A percentile compares a stretch with the other conserved stretches of the same genome.
Conservation (phyloP, 2,329 filamentous ascomycete genomes). For the Aspergillus brunneoviolaceus region DNA sequence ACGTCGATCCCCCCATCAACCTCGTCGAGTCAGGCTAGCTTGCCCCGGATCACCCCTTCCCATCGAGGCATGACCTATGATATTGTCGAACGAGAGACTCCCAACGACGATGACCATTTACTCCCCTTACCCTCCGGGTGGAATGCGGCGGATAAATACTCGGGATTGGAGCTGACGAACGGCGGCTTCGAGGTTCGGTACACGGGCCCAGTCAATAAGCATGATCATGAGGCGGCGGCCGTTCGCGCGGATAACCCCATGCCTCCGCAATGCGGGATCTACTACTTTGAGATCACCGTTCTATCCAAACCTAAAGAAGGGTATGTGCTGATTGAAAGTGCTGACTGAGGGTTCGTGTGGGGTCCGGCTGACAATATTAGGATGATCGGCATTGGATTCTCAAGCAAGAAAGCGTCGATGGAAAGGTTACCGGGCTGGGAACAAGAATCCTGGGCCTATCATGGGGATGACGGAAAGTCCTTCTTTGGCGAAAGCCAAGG, state of each 20-base stretch:
- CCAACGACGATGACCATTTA: conserved; percentile 60
- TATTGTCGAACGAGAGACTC: conserved; percentile 72
- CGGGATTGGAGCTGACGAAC: conserved; percentile 69
- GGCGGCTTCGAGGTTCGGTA: conserved; percentile 72
- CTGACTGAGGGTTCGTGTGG: neutral
- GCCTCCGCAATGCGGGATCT: conserved; percentile 86
- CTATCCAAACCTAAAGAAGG: conserved; percentile 67
- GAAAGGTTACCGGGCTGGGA: conserved; percentile 66
- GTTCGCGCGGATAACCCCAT: conserved; percentile 83
- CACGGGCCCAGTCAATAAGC: conserved; percentile 55
- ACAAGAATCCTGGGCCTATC: conserved; percentile 64
- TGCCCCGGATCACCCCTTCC: conserved; percentile 60
- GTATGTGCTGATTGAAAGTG: conserved; percentile 42
- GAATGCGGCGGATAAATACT: conserved; percentile 75
- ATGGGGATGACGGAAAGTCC: conserved; percentile 65
- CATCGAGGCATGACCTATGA: conserved; percentile 81
- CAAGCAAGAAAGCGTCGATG: conserved; percentile 57
- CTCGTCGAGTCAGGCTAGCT: conserved; percentile 57
- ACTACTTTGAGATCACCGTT: conserved; percentile 81
- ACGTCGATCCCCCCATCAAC: conserved; percentile 47
- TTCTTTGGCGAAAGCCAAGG: conserved; percentile 58
- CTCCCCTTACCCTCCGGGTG: conserved; percentile 76
- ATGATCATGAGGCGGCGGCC: conserved; percentile 73
- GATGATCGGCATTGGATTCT: conserved; percentile 60
- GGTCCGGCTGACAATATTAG: conserved; percentile 16